These are phyloP conservation scores for Populus deltoides DNA, from an alignment of 345 rosid species.

Conservation along the genomic window DNA sequence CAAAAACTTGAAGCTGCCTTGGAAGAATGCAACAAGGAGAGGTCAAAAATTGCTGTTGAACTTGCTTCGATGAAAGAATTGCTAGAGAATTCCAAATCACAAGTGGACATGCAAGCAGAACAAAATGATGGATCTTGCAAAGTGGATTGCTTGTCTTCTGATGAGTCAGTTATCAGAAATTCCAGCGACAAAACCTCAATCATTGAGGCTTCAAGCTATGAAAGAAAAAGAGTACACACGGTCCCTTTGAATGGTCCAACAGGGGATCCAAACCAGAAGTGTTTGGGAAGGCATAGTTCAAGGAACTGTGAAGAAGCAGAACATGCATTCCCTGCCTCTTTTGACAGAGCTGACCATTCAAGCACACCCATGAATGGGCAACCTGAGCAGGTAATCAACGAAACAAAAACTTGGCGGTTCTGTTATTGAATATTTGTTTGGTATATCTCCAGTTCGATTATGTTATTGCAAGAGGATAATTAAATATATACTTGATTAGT, in stretches of 20 bases:
- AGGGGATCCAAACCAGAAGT: not conserved
- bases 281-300: slow-evolving; percentile 21
- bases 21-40: slow-evolving; percentile 60
- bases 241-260: slow-evolving; percentile 18
- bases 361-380: slow-evolving; percentile 17
- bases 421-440: not conserved
- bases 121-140: slow-evolving; percentile 22
- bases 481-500: not conserved
- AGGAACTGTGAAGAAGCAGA: slow-evolving; percentile 30
- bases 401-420: not conserved
- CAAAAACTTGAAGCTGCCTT: slow-evolving; percentile 65
- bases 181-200: slow-evolving; percentile 8
- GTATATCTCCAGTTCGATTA: not conserved
- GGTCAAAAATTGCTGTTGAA: slow-evolving; percentile 52
- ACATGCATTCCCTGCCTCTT: slow-evolving; percentile 21
- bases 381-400: slow-evolving; percentile 39
- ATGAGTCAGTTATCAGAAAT: slow-evolving; percentile 22
- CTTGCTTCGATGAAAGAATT: slow-evolving; percentile 47
- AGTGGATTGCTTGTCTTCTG: slow-evolving; percentile 22
- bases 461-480: not conserved
- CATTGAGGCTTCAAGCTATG: slow-evolving; percentile 15
- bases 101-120: slow-evolving; percentile 26
- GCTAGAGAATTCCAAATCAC: slow-evolving; percentile 35
- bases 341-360: slow-evolving; percentile 22
- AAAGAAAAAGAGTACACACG: slow-evolving; percentile 1